Evolutionary conservation across 2,329 filamentous ascomycete species (phyloP), one percentile per base, ranked within the genome.

Genomic region (Coccinonectria pachysandricola): DNA sequence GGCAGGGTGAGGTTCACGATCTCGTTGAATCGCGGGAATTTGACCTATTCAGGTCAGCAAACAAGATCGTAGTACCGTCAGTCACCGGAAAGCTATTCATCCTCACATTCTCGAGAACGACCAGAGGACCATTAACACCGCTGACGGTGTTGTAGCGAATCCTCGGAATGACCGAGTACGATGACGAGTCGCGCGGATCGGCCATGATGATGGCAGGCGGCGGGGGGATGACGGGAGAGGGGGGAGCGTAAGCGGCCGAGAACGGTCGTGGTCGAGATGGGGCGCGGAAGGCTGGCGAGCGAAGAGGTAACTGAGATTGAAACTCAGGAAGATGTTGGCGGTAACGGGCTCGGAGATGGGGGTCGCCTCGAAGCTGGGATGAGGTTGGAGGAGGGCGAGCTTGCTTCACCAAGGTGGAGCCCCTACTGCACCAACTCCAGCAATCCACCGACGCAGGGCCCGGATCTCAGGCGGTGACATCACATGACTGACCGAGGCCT

Each of bases 101-200:
- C 17, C 49, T 22, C 59, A 93, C 88, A 73, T 93, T 92, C 57
- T 96, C 91, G 44, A 98, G 74, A 53, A 98, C 88, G 54, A 98
- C 91, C 60, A 98, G 74, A 49, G 91, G 91, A 34, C 91, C 91
- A 65, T 98, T 98, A 62, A 98, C 79, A 67, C 88, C 88, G 53
- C 86, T 84, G 54, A 98, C 86, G 48, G 91, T 98, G 68, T 98
- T 98, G 75, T 98, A 98, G 51, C 81, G 78, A 62, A 96, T 60
- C 49, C 69, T 62, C 34, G 71, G 71, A 43, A 64, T 55, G 46
- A 75, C 60, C 37, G 67, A 71, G 57, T 74, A 75, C 39, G 68
- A 71, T 34, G 67, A 69, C 37, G 69, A 63, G 46, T 70, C 67
- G 52, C 70, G 64, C 31, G 66, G 65, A 56, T 75, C 71, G 48